A percentile compares a stretch with the other conserved stretches of the same genome.
Evolutionary conservation across 345 rosid genomes (phyloP).

Genomic region (Melastoma malabathricum): DNA sequence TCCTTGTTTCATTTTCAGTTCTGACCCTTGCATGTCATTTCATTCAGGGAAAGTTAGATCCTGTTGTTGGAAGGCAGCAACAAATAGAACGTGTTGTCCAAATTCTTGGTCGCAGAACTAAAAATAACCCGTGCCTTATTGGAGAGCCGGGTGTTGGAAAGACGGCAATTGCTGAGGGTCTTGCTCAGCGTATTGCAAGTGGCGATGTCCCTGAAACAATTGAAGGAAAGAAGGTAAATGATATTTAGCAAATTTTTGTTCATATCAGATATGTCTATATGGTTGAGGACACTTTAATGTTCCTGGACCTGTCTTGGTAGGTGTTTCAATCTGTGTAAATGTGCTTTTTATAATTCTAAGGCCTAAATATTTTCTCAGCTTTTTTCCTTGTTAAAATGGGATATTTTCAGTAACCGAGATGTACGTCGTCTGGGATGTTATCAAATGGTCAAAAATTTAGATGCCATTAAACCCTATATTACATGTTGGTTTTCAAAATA

Average conservation of each 20-base stretch:
- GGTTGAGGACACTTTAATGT: too few relatives aligned
- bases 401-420: too few relatives aligned
- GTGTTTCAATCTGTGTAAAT: too few relatives aligned
- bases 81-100: constrained; percentile 95
- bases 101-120: constrained; percentile 91
- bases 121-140: constrained; percentile 94
- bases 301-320: too few relatives aligned
- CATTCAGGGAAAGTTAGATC: constrained; percentile 88
- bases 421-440: too few relatives aligned
- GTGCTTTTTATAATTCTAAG: too few relatives aligned
- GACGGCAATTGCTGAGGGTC: constrained; percentile 99
- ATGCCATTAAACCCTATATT: too few relatives aligned
- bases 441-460: too few relatives aligned
- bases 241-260: background rate
- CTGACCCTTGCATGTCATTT: background rate
- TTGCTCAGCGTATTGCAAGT: constrained; percentile 80
- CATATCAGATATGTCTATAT: background rate
- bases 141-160: constrained; percentile 99
- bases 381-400: too few relatives aligned
- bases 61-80: constrained; percentile 95
- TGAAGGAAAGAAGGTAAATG: constrained; percentile 78
- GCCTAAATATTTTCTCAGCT: too few relatives aligned
- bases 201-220: constrained; percentile 98
- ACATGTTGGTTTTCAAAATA: too few relatives aligned
- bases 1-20: constrained; percentile 1